Evolutionary conservation across 805 yeast species (phyloP), one percentile per base, ranked within the genome.

Genomic region (Metschnikowia chrysomelidarum): DNA sequence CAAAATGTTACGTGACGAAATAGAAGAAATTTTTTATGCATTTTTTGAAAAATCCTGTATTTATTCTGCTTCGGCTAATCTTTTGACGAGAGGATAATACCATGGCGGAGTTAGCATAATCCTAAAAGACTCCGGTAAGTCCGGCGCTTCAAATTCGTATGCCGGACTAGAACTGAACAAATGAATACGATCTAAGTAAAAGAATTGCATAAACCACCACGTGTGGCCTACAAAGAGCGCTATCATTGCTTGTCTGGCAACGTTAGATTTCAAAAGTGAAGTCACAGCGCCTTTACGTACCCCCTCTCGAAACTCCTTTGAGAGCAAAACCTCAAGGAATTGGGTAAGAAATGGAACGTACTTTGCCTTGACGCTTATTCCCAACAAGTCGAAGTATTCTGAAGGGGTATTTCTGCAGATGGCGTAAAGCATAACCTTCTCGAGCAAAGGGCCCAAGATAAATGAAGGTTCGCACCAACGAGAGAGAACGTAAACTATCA

Each of bases 381-480:
- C 71, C 40, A 73, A 46, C 19, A 73, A 41, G 4, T 63, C 47
- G 13, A 75, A 45, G 22, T 59, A 57, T 11, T 59, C 56, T 22
- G 62, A 62, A 3, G 76, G 74, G 38, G 67, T 62, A 13, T 68
- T 62, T 19, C 76, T 59, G 3, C 78, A 62, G 69, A 76, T 67
- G 19, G 76, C 54, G 44, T 71, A 76, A 7, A 67, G 48, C 27
- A 76, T 41, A 5, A 58, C 49, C 19, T 58, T 60, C 24, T 53
- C 54, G 18, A 78, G 54, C 13, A 62, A 51, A 2, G 61, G 52
- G 3, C 77, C 75, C 30, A 67, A 45, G 18, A 53, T 50, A 12
- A 67, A 31, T n/a, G 46, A 38, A 3, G 51, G 30, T 21, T 41
- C 41, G 29, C 50, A 43, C 43, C 47, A 38, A 3, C 32, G 42